These are phyloP conservation scores for Funneliformis mosseae DNA, from an alignment of 192 early-diverging fungal species.

Conservation along the genomic window DNA sequence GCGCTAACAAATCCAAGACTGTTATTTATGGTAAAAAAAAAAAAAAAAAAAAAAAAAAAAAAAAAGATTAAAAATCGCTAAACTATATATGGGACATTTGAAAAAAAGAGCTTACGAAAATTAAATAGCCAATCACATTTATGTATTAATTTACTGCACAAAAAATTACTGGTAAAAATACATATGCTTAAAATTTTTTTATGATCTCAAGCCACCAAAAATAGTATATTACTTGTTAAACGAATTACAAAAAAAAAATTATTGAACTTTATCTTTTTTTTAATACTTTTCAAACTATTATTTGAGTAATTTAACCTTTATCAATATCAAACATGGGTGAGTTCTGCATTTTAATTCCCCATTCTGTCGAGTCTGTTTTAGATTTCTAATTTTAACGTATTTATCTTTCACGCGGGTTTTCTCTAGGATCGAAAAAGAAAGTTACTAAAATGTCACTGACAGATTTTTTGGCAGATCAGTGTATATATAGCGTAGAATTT, in stretches of 20 bases:
- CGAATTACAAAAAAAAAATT: neutral
- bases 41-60: no score
- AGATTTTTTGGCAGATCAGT: constrained; percentile 76
- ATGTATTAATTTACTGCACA: no score
- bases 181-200: no score
- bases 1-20: no score
- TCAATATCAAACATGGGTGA: neutral
- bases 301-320: neutral
- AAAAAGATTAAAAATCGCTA: no score
- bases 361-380: neutral
- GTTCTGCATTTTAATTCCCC: neutral
- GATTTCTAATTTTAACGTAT: neutral
- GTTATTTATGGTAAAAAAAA: no score
- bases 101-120: no score
- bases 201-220: neutral
- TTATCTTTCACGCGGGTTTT: neutral
- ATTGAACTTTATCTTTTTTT: neutral
- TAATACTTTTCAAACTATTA: neutral
- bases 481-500: constrained; percentile 44
- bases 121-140: no score
- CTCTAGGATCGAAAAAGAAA: constrained; percentile 69
- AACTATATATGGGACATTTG: no score
- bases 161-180: no score
- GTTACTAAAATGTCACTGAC: constrained; percentile 84
- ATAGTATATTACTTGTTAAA: neutral